phyloP scores from a whole-genome alignment of 1,284 basidiomycete genomes.

The Tetrapyrgos nigripes region DNA sequence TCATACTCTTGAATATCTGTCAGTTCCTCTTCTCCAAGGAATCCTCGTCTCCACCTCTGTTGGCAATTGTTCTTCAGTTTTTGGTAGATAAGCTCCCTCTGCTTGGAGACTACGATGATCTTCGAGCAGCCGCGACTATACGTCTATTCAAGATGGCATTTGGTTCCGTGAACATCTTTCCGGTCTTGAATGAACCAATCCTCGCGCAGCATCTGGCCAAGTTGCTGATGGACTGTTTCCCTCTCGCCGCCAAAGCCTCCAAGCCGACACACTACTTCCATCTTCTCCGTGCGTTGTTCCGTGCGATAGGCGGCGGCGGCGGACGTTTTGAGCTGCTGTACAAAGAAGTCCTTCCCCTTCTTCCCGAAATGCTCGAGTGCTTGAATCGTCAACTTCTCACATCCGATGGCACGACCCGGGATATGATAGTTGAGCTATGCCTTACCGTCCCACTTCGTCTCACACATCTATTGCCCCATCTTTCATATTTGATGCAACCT shows the following conservation, averaged over 20 bases:
- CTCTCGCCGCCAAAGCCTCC: conserved; percentile 89
- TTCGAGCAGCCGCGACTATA: conserved; percentile 82
- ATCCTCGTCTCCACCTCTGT: conserved; percentile 86
- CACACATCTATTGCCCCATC: conserved; percentile 95
- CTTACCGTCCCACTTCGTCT: conserved; percentile 96
- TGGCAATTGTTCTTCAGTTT: conserved; percentile 91
- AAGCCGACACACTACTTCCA: conserved; percentile 95
- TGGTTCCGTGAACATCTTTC: conserved; percentile 84
- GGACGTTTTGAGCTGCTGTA: conserved; percentile 96
- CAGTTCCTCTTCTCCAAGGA: conserved; percentile 90
- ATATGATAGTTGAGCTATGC: conserved; percentile 97
- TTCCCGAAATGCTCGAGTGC: conserved; percentile 97
- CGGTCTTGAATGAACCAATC: conserved; percentile 87
- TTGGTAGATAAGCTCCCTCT: conserved; percentile 85
- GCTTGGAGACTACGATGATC: conserved; percentile 88
- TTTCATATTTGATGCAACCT: conserved; percentile 97
- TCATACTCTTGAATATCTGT: conserved; percentile 85
- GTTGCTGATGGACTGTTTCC: conserved; percentile 97
- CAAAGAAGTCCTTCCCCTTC: conserved; percentile 94
- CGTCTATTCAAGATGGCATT: conserved; percentile 98
- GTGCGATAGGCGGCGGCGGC: conserved; percentile 94
- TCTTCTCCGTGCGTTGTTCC: conserved; percentile 93
- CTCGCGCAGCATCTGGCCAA: conserved; percentile 93
- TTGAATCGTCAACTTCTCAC: conserved; percentile 91
- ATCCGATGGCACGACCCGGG: conserved; percentile 78